A percentile compares a stretch with the other conserved stretches of the same genome.
phyloP scores from a whole-genome alignment of 2,329 filamentous ascomycete genomes.

The Colletotrichum simmondsii region DNA sequence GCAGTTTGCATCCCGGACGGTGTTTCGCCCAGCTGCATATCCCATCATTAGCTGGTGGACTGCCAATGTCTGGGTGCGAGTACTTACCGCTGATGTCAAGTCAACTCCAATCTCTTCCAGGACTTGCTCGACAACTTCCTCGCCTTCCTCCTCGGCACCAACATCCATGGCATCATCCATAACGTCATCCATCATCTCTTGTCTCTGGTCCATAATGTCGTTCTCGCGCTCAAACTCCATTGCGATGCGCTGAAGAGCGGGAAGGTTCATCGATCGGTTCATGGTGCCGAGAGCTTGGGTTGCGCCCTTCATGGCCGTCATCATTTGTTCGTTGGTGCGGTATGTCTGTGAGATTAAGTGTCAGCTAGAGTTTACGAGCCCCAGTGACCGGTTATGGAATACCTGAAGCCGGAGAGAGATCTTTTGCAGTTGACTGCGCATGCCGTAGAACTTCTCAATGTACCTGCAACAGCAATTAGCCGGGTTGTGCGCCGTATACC shows the following conservation, averaged over 20 bases:
- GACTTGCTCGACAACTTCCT: conserved; percentile 96
- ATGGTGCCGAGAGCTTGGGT: conserved; percentile 93
- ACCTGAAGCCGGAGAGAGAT: conserved; percentile 96
- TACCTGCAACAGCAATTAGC: conserved; percentile 66
- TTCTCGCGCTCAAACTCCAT: conserved; percentile 99
- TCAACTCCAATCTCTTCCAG: conserved; percentile 97
- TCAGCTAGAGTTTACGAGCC: background rate
- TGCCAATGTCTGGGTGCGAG: background rate
- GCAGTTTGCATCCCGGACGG: conserved; percentile 84
- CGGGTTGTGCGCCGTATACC: background rate
- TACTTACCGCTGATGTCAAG: conserved; percentile 83
- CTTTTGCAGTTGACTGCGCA: conserved; percentile 96
- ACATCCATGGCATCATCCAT: conserved; percentile 97
- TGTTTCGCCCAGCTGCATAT: conserved; percentile 84
- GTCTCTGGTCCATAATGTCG: conserved; percentile 98
- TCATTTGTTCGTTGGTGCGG: conserved; percentile 99
- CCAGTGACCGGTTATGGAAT: conserved; percentile 32
- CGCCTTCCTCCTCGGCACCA: conserved; percentile 90
- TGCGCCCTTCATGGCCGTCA: conserved; percentile 99
- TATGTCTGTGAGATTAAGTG: conserved; percentile 74
- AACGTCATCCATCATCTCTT: conserved; percentile 99
- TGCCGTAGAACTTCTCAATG: conserved; percentile 97
- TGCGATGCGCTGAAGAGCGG: conserved; percentile 92
- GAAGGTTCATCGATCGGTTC: conserved; percentile 98
- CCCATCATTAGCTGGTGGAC: conserved; percentile 38